These are phyloP conservation scores for Tolypocladium tropicale DNA, from an alignment of 2,329 filamentous ascomycete species.

Conservation along the genomic window DNA sequence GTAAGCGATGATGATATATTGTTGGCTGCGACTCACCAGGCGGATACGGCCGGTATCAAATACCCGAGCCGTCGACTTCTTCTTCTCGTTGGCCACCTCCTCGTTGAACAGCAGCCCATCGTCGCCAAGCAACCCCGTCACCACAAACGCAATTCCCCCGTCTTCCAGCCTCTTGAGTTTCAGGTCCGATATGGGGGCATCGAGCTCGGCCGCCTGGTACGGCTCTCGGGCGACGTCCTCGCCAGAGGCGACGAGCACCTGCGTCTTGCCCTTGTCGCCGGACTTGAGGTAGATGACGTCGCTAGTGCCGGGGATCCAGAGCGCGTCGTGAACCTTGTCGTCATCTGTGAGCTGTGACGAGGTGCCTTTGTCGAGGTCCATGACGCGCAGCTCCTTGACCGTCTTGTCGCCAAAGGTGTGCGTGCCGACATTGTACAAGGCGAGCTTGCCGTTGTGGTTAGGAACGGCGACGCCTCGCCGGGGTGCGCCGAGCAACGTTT, in stretches of 20 bases:
- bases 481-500: constrained; percentile 19
- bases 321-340: constrained; percentile 18
- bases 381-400: constrained; percentile 20
- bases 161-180: constrained; percentile 22
- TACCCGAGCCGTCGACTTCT: constrained; percentile 18
- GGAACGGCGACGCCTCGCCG: constrained; percentile 24
- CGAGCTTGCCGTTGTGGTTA: constrained; percentile 27
- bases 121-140: constrained; percentile 19
- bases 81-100: constrained; percentile 11
- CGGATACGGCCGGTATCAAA: constrained; percentile 23
- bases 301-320: constrained; percentile 23
- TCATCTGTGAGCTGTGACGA: constrained; percentile 15
- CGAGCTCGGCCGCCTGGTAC: constrained; percentile 18
- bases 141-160: constrained; percentile 23
- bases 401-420: constrained; percentile 22
- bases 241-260: constrained; percentile 17
- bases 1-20: fast-evolving
- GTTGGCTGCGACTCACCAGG: constrained; percentile 15
- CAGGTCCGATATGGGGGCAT: constrained; percentile 20
- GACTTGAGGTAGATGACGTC: constrained; percentile 9
- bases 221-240: constrained; percentile 9
- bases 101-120: constrained; percentile 23
- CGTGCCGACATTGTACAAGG: constrained; percentile 28
- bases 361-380: constrained; percentile 19
- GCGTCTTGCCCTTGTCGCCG: constrained; percentile 17